Evolutionary conservation across 768 basidiomycete species (phyloP), one percentile per base, ranked within the genome.

Genomic region (Royoungia palumana): DNA sequence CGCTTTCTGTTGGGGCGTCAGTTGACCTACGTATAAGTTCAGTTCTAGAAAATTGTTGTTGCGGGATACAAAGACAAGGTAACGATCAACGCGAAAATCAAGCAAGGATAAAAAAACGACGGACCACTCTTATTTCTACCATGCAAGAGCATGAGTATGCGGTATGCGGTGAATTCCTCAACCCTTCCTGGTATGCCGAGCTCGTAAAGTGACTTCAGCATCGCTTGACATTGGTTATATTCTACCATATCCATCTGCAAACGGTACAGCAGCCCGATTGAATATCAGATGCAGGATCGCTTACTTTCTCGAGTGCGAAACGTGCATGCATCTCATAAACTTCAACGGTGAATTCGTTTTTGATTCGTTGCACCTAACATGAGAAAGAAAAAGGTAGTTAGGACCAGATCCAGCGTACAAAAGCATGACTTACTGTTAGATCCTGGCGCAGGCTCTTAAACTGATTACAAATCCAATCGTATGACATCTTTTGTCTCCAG

Each of bases 271-370:
- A 42, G 61, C 55, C 42, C 32, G 27, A 38, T 39, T 46, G 22
- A 35, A 43, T 10, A 28, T 22, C 32, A 16, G 24, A 43, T 35
- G 20, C 28, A 50, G 37, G 38, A 51, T 16, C 5, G 70, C 82
- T 49, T 69, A 93, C 92, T 60, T 82, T 85, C 78, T 94, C 91
- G 35, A 99, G 75, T 37, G 96, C 96, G 76, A 98, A 95, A 28
- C 96, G 84, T 21, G 92, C 96, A 71, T 99, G 96, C 34, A 95
- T 96, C 66, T 99, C 96, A 64, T 99, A 99, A 11, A 96, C 96
- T 67, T 87, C 80, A 22, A 95, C 93, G 7, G 96, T 97, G 61
- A 99, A 96, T 47, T 95, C 91, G 58, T 96, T 98, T 74, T 96
- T 97, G 58, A 99, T 96, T 27, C 96, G 86, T 73, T 99, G 96